Evolutionary conservation across 495 filamentous ascomycete genomes (phyloP).

Genomic region (Aspergillus baeticus): DNA sequence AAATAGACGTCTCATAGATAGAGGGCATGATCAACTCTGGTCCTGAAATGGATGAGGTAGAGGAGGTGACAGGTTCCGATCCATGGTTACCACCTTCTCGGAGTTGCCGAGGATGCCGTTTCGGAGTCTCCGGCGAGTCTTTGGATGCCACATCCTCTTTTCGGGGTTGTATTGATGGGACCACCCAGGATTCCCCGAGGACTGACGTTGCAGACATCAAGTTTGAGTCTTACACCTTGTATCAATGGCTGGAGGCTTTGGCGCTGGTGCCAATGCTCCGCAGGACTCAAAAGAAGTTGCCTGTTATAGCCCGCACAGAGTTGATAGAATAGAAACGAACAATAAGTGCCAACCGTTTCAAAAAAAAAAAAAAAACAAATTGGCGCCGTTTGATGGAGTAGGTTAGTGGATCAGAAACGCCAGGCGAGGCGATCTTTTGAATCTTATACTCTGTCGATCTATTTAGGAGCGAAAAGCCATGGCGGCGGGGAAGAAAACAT

Average conservation of each 20-base stretch:
- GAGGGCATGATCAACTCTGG: constrained; percentile 50
- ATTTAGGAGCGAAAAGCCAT: not conserved
- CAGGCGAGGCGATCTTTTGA: not conserved
- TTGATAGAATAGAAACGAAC: not conserved
- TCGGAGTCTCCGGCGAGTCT: not conserved
- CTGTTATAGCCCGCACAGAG: not conserved
- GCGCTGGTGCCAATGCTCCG: not conserved
- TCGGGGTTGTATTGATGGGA: constrained; percentile 23
- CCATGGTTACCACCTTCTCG: constrained; percentile 14
- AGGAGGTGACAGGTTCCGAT: constrained; percentile 29
- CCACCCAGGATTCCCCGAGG: constrained; percentile 43
- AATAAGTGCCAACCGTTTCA: not conserved
- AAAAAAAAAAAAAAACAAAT: not conserved
- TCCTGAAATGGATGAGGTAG: constrained; percentile 34
- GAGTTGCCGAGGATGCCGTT: not conserved
- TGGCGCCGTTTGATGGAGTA: not conserved
- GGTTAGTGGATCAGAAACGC: not conserved
- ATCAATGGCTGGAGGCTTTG: not conserved
- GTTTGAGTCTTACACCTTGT: not conserved
- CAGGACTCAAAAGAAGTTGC: not conserved
- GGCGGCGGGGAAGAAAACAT: constrained; percentile 9
- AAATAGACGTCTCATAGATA: constrained; percentile 36
- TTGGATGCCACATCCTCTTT: constrained; percentile 12
- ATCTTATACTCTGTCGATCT: constrained; percentile 4
- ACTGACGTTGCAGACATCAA: constrained; percentile 29